A percentile compares a stretch with the other conserved stretches of the same genome.
Conservation (phyloP, 1,284 basidiomycete genomes). For the Pyrrhoderma noxium region DNA sequence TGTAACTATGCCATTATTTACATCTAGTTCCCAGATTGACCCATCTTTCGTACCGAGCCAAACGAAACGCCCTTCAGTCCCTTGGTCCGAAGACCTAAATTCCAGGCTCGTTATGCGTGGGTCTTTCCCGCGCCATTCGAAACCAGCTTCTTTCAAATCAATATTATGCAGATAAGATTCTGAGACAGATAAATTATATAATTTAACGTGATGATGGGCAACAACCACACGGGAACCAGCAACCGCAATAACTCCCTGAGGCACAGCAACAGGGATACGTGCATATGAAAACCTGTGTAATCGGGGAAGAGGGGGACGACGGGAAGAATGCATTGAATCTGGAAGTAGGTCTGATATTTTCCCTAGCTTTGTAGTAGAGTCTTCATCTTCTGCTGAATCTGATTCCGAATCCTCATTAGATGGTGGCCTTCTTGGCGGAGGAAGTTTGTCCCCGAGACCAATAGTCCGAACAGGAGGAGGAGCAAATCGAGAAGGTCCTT, state of each 20-base stretch:
- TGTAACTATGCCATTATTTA: constrained; percentile 48
- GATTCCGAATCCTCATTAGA: constrained; percentile 33
- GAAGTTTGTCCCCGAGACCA: constrained; percentile 58
- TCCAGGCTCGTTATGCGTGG: constrained; percentile 69
- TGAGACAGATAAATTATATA: constrained; percentile 50
- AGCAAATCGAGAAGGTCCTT: constrained; percentile 41
- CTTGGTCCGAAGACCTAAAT: constrained; percentile 48
- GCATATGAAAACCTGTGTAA: constrained; percentile 39
- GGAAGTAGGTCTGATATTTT: constrained; percentile 59
- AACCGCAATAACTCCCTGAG: constrained; percentile 48
- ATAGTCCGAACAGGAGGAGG: constrained; percentile 71
- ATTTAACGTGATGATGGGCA: constrained; percentile 52
- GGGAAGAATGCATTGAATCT: constrained; percentile 75
- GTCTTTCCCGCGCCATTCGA: constrained; percentile 52
- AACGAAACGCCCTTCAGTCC: constrained; percentile 42
- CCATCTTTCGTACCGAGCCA: constrained; percentile 92
- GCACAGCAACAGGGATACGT: constrained; percentile 51
- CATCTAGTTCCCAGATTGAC: constrained; percentile 75
- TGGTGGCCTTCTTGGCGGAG: constrained; percentile 44
- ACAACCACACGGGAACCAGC: constrained; percentile 63
- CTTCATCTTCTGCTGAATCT: constrained; percentile 38
- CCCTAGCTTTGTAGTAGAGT: constrained; percentile 26
- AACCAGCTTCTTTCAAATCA: constrained; percentile 54
- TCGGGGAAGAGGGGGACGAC: constrained; percentile 55
- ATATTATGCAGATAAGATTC: constrained; percentile 44